Percentiles rank a stretch among this genome's conserved stretches.
Conservation (phyloP, 805 yeast genomes). For the Starmerella davenportii region DNA sequence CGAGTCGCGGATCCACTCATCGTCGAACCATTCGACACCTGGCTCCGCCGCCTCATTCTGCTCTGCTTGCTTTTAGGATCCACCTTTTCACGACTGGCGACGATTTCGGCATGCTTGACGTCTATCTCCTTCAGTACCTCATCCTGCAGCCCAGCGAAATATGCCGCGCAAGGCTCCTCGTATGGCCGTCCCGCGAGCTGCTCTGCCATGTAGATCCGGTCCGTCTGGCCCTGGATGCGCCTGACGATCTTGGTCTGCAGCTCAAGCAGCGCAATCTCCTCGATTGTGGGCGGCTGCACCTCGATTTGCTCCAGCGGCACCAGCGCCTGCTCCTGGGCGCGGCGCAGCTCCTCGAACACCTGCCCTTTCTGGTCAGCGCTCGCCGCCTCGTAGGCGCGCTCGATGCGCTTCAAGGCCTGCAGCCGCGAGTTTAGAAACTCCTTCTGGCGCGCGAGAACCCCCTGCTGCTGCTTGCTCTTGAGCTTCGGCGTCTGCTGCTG, state of each 20-base stretch:
- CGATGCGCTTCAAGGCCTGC: slow-evolving; percentile 4
- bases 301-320: slow-evolving; percentile 7
- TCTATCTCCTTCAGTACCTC: slow-evolving; percentile 8
- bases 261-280: slow-evolving; percentile 13
- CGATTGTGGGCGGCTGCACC: slow-evolving; percentile 8
- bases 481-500: slow-evolving; percentile 4
- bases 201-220: slow-evolving; percentile 13
- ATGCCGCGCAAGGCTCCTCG: slow-evolving; percentile 2
- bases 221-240: slow-evolving; percentile 16
- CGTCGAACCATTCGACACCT: slow-evolving; percentile 12
- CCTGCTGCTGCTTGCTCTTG: slow-evolving; percentile 6
- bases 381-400: slow-evolving; percentile 3
- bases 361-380: slow-evolving; percentile 3
- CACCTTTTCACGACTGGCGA: slow-evolving; percentile 11
- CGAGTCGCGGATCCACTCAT: slow-evolving; percentile 15
- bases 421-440: slow-evolving; percentile 8
- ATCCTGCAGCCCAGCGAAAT: slow-evolving; percentile 7
- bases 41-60: slow-evolving; percentile 12
- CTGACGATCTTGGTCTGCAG: slow-evolving; percentile 14
- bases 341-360: slow-evolving; percentile 1
- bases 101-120: slow-evolving; percentile 12
- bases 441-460: slow-evolving; percentile 8
- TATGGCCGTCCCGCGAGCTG: slow-evolving; percentile 11
- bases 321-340: slow-evolving; percentile 7
- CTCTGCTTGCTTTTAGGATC: slow-evolving; percentile 12